phyloP scores from a whole-genome alignment of 192 early-diverging fungal genomes.

The Radiomyces spectabilis region DNA sequence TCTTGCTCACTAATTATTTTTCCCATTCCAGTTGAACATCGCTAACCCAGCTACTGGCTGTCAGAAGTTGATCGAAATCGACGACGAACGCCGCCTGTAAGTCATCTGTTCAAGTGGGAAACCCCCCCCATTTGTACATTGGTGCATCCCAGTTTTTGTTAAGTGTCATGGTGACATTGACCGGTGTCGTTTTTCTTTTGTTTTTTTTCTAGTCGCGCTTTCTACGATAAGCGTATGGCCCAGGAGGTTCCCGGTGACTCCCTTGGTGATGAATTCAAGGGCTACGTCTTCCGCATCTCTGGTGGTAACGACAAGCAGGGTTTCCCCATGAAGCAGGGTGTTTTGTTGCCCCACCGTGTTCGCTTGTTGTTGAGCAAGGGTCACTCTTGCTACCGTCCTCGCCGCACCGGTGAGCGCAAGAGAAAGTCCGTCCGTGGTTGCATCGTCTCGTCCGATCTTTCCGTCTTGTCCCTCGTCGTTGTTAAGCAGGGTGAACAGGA shows the following conservation, averaged over 20 bases:
- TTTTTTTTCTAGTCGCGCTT: constrained; percentile 62
- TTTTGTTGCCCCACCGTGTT: constrained; percentile 68
- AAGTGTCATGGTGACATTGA: too few species aligned
- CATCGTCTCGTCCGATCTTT: constrained; percentile 91
- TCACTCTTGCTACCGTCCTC: constrained; percentile 98
- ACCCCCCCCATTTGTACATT: too few species aligned
- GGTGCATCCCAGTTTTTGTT: too few species aligned
- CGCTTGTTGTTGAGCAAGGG: constrained; percentile 82
- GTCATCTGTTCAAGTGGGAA: too few species aligned
- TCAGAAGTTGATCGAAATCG: constrained; percentile 96
- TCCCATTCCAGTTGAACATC: constrained; percentile 81
- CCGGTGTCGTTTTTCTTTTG: constrained; percentile 10
- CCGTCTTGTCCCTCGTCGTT: constrained; percentile 90
- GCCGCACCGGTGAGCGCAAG: constrained; percentile 97
- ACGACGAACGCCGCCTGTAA: constrained; percentile 92
- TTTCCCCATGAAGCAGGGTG: constrained; percentile 99
- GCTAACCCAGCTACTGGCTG: constrained; percentile 97
- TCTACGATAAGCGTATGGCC: constrained; percentile 98
- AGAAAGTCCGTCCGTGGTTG: constrained; percentile 99
- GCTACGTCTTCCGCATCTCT: constrained; percentile 98
- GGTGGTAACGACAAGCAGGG: constrained; percentile 99
- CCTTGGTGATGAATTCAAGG: constrained; percentile 99
- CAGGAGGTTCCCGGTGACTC: constrained; percentile 92
- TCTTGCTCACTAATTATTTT: too few species aligned
- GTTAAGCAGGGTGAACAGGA: constrained; percentile 97